A percentile compares a stretch with the other conserved stretches of the same genome.
phyloP scores from a whole-genome alignment of 2,329 filamentous ascomycete genomes.

The Fusarium verrucosum region DNA sequence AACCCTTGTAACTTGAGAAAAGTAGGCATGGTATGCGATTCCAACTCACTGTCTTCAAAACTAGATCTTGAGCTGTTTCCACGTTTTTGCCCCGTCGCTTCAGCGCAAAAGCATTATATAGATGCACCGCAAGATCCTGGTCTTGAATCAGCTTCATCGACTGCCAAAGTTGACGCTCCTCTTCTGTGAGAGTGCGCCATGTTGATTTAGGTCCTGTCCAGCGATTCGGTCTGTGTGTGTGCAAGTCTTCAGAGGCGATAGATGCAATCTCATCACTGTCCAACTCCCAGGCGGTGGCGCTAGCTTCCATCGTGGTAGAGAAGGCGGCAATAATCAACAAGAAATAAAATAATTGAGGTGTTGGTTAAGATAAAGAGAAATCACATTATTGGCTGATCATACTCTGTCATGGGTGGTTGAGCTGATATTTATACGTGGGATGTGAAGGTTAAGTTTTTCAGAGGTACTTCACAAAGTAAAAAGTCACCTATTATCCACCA shows the following conservation, averaged over 20 bases:
- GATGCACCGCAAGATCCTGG: constrained; percentile 75
- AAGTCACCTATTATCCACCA: constrained; percentile 26
- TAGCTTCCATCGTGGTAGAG: constrained; percentile 33
- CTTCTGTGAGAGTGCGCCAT: constrained; percentile 71
- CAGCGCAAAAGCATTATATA: constrained; percentile 80
- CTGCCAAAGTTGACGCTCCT: constrained; percentile 69
- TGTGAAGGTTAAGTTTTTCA: constrained; percentile 30
- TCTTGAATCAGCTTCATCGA: constrained; percentile 71
- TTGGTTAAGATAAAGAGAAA: neutral
- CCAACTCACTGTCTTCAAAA: constrained; percentile 43
- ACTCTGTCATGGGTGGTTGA: neutral
- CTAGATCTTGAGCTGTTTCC: constrained; percentile 43
- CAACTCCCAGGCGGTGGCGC: constrained; percentile 51
- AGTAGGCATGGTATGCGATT: too few relatives aligned
- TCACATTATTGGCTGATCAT: neutral
- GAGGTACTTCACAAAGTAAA: neutral
- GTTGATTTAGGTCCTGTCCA: constrained; percentile 73
- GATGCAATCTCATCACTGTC: constrained; percentile 59
- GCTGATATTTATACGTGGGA: neutral
- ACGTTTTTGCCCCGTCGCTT: constrained; percentile 54
- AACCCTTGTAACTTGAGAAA: neutral
- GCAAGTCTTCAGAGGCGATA: constrained; percentile 58
- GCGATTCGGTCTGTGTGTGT: constrained; percentile 70
- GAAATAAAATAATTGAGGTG: neutral
- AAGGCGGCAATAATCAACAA: neutral